Conservation (phyloP, 73 alveolate genomes). For the Symbiodinium pilosum region DNA sequence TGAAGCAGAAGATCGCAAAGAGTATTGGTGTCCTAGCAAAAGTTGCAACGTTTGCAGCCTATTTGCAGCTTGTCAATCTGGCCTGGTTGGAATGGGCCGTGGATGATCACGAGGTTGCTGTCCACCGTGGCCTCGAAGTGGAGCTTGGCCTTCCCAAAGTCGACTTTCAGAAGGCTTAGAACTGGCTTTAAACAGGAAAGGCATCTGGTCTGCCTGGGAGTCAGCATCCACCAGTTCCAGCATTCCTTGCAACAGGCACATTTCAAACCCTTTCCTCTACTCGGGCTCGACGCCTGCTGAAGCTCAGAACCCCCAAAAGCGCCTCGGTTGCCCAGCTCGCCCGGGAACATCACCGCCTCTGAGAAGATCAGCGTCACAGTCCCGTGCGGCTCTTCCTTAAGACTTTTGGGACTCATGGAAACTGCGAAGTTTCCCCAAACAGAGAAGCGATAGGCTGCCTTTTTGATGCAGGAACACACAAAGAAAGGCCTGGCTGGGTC, state of each 20-base stretch:
- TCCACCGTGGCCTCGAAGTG: neutral
- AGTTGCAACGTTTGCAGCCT: neutral
- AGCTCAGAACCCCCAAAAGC: too few species aligned
- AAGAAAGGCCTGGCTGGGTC: too few species aligned
- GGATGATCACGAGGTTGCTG: neutral
- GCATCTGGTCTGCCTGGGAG: too few species aligned
- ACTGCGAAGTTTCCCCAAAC: neutral
- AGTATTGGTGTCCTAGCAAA: neutral
- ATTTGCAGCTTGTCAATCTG: neutral
- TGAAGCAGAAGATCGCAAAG: conserved; percentile 4
- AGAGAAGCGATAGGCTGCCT: too few species aligned
- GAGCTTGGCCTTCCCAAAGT: conserved; percentile 13
- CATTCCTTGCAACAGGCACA: too few species aligned
- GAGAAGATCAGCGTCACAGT: conserved; percentile 59
- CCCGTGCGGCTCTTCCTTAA: conserved; percentile 28
- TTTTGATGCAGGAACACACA: too few species aligned
- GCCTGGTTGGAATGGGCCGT: conserved; percentile 12
- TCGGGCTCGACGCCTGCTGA: too few species aligned
- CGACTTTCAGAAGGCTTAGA: too few species aligned
- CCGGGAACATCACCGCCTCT: conserved; percentile 42
- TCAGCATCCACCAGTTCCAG: neutral
- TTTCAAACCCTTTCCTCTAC: too few species aligned
- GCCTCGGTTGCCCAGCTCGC: conserved; percentile 25
- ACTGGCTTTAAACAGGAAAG: too few species aligned
- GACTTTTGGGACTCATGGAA: too few species aligned